A percentile compares a stretch with the other conserved stretches of the same genome.
These are phyloP conservation scores for Xerocomellus intermedius DNA, from an alignment of 768 basidiomycete species.

Conservation along the genomic window DNA sequence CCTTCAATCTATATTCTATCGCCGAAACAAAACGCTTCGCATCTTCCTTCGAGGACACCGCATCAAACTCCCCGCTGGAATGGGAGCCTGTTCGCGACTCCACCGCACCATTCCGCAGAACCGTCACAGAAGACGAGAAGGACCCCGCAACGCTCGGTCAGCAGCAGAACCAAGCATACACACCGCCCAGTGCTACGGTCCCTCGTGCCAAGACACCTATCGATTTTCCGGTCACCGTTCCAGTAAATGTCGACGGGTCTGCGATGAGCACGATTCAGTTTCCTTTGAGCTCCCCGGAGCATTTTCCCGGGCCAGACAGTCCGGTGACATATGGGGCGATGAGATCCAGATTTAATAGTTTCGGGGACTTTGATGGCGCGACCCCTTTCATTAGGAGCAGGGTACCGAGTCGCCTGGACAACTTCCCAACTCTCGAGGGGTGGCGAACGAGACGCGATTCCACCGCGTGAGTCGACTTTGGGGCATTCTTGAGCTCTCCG, in stretches of 20 bases:
- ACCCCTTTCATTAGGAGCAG: conserved; percentile 85
- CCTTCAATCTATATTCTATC: conserved; percentile 80
- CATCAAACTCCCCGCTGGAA: conserved; percentile 47
- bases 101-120: conserved; percentile 73
- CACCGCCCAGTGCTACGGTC: conserved; percentile 31
- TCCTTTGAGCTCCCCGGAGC: conserved; percentile 77
- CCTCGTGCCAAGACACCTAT: conserved; percentile 51
- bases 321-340: conserved; percentile 49
- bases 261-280: conserved; percentile 76
- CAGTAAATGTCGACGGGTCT: conserved; percentile 47
- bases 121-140: conserved; percentile 75
- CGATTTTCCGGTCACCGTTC: conserved; percentile 54
- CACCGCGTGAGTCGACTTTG: conserved; percentile 64
- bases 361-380: conserved; percentile 67
- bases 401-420: conserved; percentile 74
- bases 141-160: conserved; percentile 47
- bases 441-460: conserved; percentile 90
- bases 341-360: conserved; percentile 66
- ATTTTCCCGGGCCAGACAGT: conserved; percentile 47
- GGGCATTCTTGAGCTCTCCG: neutral
- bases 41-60: conserved; percentile 54
- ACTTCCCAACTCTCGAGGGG: conserved; percentile 54
- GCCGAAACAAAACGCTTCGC: conserved; percentile 65
- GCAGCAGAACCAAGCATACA: conserved; percentile 27
- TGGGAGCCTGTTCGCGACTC: conserved; percentile 53